Base-by-base conservation (phyloP, 78 protist species). In the Dictyostelium intermedium region DNA sequence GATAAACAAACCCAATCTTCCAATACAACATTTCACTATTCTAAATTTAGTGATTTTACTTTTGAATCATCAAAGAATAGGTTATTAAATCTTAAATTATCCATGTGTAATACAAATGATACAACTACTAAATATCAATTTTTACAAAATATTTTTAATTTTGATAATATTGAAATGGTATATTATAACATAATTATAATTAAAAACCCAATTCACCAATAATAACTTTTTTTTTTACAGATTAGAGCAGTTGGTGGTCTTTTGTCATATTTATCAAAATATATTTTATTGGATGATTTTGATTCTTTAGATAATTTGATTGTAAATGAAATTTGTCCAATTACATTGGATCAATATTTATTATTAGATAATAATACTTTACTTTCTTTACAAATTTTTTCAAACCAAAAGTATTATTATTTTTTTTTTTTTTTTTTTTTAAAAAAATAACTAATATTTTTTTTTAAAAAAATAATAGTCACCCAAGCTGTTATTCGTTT, bases 191-290 rank as follows among this genome's bases (percentile, higher is more conserved):
- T n/a, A n/a, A n/a, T n/a, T n/a, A n/a, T n/a, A n/a, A n/a, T n/a
- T n/a, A n/a, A n/a, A n/a, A n/a, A n/a, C n/a, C n/a, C n/a, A n/a
- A n/a, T n/a, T n/a, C n/a, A n/a, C n/a, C n/a, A n/a, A n/a, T n/a
- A n/a, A n/a, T n/a, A n/a, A n/a, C n/a, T 11, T 14, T 30, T 69
- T 56, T 23, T 41, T 9, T 11, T 32, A 34, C 35, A 86, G 92
- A 87, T 87, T n/a, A 87, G 72, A 66, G 93, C 93, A 45, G 25
- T 61, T 25, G 85, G 93, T 63, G 93, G 93, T 10, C 11, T 87
- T 63, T 56, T 87, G 14, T 18, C 34, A n/a, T 87, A 87, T 63
- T 34, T 87, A 27, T 79, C 93, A 25, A 87, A 87, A 41, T 79
- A 78, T 66, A 20, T 87, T 5, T 37, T 61, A 8, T 63, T 87